Base-by-base conservation (phyloP, 2,329 filamentous ascomycete genomes). In the Fusarium papillatum region DNA sequence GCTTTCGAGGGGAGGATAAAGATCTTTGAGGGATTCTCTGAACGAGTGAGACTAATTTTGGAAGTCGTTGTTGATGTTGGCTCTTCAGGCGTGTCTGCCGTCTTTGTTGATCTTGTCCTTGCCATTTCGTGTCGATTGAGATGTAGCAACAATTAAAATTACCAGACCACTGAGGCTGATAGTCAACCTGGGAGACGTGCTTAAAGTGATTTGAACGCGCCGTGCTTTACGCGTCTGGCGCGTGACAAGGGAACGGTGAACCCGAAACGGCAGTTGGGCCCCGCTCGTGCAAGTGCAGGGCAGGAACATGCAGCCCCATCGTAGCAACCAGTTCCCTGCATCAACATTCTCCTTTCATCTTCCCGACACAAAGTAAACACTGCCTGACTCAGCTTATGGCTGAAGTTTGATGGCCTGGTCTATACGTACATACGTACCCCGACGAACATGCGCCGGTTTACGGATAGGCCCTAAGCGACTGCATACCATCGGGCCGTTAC, bases 1-100 rank as follows among this genome's bases (percentile, higher is more conserved):
- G 89, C 87, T 72, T 86, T 84, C n/a, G 85, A 86, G 17, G 92
- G 92, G 8, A 94, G 84, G 69, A 94, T 87, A 81, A 94, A 92
- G 60, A 94, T 81, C 66, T 87, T 88, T 5, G 88, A 87, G 13
- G 89, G 85, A 48, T 86, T 88, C 29, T 83, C 76, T 14, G 82
- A 80, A 59, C 83, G 83, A 17, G 85, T 74, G 22, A 91, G 81
- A 4, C 79, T 78, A 77, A 89, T 86, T 76, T 83, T 85, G 13
- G 87, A 85, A 17, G 61, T 74, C 53, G 50, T 55, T 13, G 50
- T 55, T 34, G 50, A 22, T 22, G 82, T 78, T 24, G 81, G 68
- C 26, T 80, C 76, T 61, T 82, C 76, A 22, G 82, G 72, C 14
- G 83, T 78, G 70, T 72, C 71, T 5, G 24, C 38, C 36, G 82